Percentiles rank a stretch among this genome's conserved stretches.
phyloP scores from a whole-genome alignment of 2,329 filamentous ascomycete genomes.

The Colletotrichum neosansevieriae region DNA sequence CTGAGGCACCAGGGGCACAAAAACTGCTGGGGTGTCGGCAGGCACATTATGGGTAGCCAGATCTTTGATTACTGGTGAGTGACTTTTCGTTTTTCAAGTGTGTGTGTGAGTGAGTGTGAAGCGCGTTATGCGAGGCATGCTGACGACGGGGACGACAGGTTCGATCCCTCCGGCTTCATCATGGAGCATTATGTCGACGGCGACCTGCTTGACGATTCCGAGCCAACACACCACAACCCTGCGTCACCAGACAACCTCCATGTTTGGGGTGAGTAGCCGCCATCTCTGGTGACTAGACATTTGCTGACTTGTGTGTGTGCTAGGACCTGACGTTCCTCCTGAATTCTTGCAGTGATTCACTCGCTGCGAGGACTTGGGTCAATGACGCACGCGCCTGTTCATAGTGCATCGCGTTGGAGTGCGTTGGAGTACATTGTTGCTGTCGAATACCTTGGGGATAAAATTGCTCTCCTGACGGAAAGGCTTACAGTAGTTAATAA shows the following conservation, averaged over 20 bases:
- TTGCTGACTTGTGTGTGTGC: constrained; percentile 15
- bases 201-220: constrained; percentile 70
- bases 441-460: too few relatives aligned
- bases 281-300: not conserved
- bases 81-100: not conserved
- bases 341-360: constrained; percentile 34
- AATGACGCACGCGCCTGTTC: too few relatives aligned
- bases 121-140: not conserved
- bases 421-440: too few relatives aligned
- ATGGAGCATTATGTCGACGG: constrained; percentile 80
- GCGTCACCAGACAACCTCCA: constrained; percentile 57
- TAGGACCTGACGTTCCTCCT: constrained; percentile 41
- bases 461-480: too few relatives aligned
- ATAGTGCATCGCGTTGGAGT: too few relatives aligned
- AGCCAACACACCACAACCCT: constrained; percentile 57
- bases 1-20: constrained; percentile 71
- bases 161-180: constrained; percentile 72
- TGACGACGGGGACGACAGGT: constrained; percentile 53
- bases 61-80: constrained; percentile 64
- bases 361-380: too few relatives aligned
- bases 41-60: constrained; percentile 77
- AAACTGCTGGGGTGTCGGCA: constrained; percentile 77
- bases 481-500: not conserved
- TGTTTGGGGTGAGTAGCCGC: constrained; percentile 55
- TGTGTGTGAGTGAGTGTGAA: not conserved